A percentile compares a stretch with the other conserved stretches of the same genome.
phyloP scores from a whole-genome alignment of 805 yeast species.

The Alloascoidea africana region DNA sequence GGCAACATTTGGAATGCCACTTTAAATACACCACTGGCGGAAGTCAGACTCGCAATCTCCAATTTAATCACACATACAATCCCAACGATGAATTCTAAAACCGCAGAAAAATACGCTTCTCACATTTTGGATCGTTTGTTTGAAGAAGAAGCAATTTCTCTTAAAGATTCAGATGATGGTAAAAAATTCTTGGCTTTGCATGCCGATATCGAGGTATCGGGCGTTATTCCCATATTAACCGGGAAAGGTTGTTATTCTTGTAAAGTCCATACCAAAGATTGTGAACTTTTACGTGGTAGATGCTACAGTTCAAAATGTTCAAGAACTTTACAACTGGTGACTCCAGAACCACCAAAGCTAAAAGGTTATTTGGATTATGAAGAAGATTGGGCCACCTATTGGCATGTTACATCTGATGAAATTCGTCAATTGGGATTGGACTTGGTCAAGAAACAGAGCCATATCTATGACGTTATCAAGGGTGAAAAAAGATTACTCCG shows the following conservation, averaged over 20 bases:
- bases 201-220: conserved; percentile 9
- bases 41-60: neutral
- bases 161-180: neutral
- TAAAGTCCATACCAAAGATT: neutral
- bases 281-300: neutral
- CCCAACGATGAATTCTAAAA: neutral
- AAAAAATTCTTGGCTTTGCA: neutral
- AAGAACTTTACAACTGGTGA: neutral
- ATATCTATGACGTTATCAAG: conserved; percentile 58
- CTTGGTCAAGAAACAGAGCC: conserved; percentile 53
- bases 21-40: neutral
- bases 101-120: neutral
- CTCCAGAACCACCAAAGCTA: neutral
- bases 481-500: conserved; percentile 58
- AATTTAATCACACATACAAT: neutral
- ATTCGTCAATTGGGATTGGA: neutral
- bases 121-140: neutral
- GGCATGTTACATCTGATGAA: neutral
- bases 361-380: neutral
- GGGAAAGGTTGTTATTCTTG: conserved; percentile 19
- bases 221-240: conserved; percentile 18
- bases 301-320: conserved; percentile 1
- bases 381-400: neutral
- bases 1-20: neutral
- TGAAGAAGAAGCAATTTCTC: neutral